Percentiles rank a stretch among this genome's conserved stretches.
phyloP scores from a whole-genome alignment of 495 filamentous ascomycete species.

The Xylaria venustula region DNA sequence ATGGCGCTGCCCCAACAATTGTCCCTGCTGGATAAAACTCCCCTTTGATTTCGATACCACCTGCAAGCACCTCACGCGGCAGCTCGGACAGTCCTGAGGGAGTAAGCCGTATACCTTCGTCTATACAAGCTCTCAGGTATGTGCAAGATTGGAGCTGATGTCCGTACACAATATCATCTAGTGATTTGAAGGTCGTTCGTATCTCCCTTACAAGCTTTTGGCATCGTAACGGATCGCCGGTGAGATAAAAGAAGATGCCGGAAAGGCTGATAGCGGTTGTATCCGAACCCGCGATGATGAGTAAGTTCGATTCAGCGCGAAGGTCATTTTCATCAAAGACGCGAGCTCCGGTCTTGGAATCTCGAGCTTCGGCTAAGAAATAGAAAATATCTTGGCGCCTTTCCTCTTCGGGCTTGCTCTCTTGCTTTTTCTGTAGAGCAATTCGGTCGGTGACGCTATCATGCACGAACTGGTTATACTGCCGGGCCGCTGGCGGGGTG shows the following conservation, averaged over 20 bases:
- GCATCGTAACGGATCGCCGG: conserved; percentile 37
- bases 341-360: conserved; percentile 24
- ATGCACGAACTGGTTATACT: conserved; percentile 16
- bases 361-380: conserved; percentile 27
- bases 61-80: conserved; percentile 55
- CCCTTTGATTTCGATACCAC: conserved; percentile 51
- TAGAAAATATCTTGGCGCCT: conserved; percentile 34
- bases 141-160: conserved; percentile 24
- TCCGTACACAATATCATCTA: conserved; percentile 45
- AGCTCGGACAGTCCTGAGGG: conserved; percentile 53
- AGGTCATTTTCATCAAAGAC: conserved; percentile 22
- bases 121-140: conserved; percentile 63
- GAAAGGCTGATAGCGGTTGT: conserved; percentile 50
- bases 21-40: conserved; percentile 52
- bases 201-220: conserved; percentile 46
- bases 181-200: conserved; percentile 38
- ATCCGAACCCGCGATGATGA: conserved; percentile 30
- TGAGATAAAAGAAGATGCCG: conserved; percentile 51
- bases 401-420: conserved; percentile 1
- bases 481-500: background rate
- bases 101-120: conserved; percentile 62
- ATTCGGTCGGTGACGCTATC: conserved; percentile 16
- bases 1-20: conserved; percentile 54
- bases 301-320: conserved; percentile 19
- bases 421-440: conserved; percentile 4